A percentile compares a stretch with the other conserved stretches of the same genome.
Evolutionary conservation across 1,284 basidiomycete species (phyloP).

Genomic region (Porodaedalea pini): DNA sequence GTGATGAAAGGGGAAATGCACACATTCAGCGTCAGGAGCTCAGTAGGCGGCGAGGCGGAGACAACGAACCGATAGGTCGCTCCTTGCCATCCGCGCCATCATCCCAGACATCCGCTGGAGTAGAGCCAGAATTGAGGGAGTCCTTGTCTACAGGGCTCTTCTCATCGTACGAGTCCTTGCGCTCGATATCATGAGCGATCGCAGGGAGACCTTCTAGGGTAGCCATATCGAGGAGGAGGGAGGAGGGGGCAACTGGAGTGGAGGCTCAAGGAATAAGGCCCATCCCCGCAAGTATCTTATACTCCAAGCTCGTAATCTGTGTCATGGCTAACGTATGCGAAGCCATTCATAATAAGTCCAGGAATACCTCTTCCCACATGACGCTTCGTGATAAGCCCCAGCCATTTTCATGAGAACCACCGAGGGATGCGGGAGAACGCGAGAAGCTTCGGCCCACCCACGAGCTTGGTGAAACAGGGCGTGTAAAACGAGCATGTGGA

Average conservation of each 20-base stretch:
- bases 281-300: background rate
- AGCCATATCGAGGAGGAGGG: constrained; percentile 3
- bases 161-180: constrained; percentile 17
- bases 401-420: background rate
- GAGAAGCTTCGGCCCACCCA: background rate
- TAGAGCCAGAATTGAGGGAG: constrained; percentile 6
- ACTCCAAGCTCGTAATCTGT: background rate
- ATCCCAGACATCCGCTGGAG: constrained; percentile 16
- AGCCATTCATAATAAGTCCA: background rate
- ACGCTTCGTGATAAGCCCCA: background rate
- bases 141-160: constrained; percentile 7
- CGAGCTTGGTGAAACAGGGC: background rate
- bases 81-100: constrained; percentile 33
- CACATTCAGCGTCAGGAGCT: background rate
- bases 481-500: background rate
- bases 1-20: background rate
- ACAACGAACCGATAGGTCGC: constrained; percentile 35
- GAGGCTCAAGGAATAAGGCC: background rate
- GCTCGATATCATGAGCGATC: background rate
- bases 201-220: background rate
- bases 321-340: background rate
- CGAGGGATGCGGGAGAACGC: background rate
- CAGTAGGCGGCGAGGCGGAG: background rate
- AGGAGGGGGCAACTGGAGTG: background rate
- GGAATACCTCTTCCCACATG: background rate